phyloP scores from a whole-genome alignment of 345 rosid species.

The Hibiscus trionum region DNA sequence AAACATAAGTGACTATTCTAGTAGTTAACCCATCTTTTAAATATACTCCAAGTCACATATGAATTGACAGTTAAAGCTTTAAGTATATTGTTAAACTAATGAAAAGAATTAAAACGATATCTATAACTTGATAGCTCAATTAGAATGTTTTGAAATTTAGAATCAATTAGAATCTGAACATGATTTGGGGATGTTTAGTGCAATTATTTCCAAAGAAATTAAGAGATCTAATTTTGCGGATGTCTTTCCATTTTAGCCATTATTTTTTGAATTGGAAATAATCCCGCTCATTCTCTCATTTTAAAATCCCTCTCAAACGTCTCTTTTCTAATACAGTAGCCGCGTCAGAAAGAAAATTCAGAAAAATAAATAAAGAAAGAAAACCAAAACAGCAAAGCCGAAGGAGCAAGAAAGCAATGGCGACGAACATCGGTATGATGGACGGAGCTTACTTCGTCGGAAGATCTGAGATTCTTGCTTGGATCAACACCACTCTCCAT shows the following conservation, averaged over 20 bases:
- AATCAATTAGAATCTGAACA: no score
- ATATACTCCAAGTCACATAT: no score
- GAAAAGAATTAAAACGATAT: no score
- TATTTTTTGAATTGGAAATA: slow-evolving; percentile 25
- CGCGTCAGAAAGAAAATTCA: slow-evolving; percentile 31
- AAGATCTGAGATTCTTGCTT: slow-evolving; percentile 90
- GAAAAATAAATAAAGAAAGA: neutral
- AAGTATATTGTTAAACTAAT: no score
- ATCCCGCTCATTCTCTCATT: slow-evolving; percentile 38
- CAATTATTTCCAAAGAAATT: no score
- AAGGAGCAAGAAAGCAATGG: slow-evolving; percentile 33
- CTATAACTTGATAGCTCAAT: no score
- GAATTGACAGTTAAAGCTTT: no score
- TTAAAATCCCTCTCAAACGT: slow-evolving; percentile 19
- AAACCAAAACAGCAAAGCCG: neutral
- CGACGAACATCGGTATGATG: slow-evolving; percentile 89
- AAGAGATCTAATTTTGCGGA: neutral
- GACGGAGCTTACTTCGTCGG: slow-evolving; percentile 89
- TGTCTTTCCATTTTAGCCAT: neutral
- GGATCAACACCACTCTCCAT: slow-evolving; percentile 87
- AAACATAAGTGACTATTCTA: no score
- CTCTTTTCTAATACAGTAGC: slow-evolving; percentile 17
- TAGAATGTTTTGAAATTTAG: no score
- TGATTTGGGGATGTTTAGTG: no score
- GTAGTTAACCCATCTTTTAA: no score